Evolutionary conservation across 164 flowering plant species (phyloP), one percentile per base, ranked within the genome.

Genomic region (Chimonanthus praecox): DNA sequence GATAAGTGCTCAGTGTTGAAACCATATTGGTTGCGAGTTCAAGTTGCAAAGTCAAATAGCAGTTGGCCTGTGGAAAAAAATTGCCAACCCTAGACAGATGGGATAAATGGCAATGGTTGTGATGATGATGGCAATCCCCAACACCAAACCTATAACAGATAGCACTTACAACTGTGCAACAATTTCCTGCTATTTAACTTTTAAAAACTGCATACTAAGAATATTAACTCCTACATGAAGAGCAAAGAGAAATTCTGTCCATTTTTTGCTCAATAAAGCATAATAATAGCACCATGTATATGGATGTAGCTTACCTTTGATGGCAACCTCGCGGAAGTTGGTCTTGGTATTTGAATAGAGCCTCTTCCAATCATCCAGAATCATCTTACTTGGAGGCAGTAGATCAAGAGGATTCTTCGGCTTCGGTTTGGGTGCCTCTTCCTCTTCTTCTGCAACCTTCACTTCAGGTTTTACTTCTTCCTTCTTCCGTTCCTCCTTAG

Each of bases 351-450:
- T 95, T 9, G 99, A 93, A 83, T 95, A 95, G 1, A 95, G 89
- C 82, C 98, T 87, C 87, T 95, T 95, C 88, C 90, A 87, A 0
- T 87, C 90, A 63, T 87, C 90, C 61, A 87, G 73, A 16, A 87
- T 60, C 90, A 87, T 87, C 66, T 75, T 79, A 74, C 90, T 87
- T 3, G 90, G 88, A 7, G 90, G 90, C 72, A 85, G 78, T 18
- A 92, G 84, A 83, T 94, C 98, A 74, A 94, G 93, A 72, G 98
- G 88, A 76, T 94, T 94, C 87, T 94, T 92, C 11, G 97, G 79
- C 78, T 94, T 94, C 47, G 98, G 97, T 80, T 94, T 94, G 13
- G 98, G 98, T 73, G 94, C 97, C 83, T 89, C 94, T 69, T 88
- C 98, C 77, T 87, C 90, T 67, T 83, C 90, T 49, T 67, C 95